A percentile compares a stretch with the other conserved stretches of the same genome.
Conservation (phyloP, 1,284 basidiomycete genomes). For the Apiotrichum porosum region DNA sequence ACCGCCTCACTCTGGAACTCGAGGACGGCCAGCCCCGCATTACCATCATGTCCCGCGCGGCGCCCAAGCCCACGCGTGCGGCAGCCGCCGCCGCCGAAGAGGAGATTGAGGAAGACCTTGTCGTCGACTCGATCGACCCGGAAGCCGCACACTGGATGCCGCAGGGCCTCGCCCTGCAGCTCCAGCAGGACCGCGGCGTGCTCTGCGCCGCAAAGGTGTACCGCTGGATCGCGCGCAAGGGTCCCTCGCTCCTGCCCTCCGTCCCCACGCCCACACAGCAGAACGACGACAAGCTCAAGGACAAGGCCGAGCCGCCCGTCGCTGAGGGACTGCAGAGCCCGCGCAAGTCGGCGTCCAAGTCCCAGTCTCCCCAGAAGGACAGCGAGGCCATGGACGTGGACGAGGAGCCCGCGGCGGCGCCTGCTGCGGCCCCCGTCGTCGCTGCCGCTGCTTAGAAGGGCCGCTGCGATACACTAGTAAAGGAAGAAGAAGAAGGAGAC, state of each 20-base stretch:
- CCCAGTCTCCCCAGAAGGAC: not conserved
- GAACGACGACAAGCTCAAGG: not conserved
- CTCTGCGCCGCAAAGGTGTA: conserved; percentile 1
- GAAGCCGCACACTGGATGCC: conserved; percentile 4
- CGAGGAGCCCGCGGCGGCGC: conserved; percentile 6
- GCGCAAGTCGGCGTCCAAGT: not conserved
- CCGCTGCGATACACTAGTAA: no score
- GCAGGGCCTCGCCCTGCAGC: conserved; percentile 10
- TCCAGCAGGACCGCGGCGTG: conserved; percentile 3
- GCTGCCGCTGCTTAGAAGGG: not conserved
- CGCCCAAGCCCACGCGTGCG: no score
- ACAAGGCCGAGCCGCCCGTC: not conserved
- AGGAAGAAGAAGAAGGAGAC: not conserved
- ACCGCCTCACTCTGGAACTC: conserved; percentile 2
- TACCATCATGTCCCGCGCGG: no score
- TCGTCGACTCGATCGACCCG: conserved; percentile 3
- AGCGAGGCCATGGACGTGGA: no score
- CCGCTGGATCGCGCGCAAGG: conserved; percentile 8
- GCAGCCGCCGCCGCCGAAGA: no score
- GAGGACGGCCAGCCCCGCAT: conserved; percentile 4
- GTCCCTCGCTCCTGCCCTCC: not conserved
- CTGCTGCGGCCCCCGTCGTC: not conserved
- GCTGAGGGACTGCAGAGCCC: no score
- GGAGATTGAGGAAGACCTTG: no score
- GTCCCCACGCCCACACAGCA: not conserved